Conservation (phyloP, 805 yeast species). For the Nakazawaea wickerhamii region DNA sequence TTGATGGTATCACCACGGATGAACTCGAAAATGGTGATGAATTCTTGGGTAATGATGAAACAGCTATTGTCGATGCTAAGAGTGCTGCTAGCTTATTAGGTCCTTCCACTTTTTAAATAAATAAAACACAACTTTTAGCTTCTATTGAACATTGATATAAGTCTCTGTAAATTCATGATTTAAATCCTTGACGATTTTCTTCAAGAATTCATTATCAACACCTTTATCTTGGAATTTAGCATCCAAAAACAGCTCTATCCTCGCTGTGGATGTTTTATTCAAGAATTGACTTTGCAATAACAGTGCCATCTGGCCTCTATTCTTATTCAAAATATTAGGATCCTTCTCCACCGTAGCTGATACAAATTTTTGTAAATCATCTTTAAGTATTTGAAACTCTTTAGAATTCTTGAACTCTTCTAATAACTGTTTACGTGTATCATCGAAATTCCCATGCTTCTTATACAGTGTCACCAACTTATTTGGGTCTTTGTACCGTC, state of each 20-base stretch:
- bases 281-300: slow-evolving; percentile 41
- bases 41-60: neutral
- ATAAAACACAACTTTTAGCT: neutral
- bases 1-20: neutral
- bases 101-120: slow-evolving; percentile 56
- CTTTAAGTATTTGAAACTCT: slow-evolving; percentile 34
- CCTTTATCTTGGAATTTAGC: slow-evolving; percentile 2
- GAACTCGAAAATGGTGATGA: slow-evolving; percentile 19
- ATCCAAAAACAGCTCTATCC: slow-evolving; percentile 10
- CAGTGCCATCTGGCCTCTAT: slow-evolving; percentile 40
- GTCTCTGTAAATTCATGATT: slow-evolving; percentile 5
- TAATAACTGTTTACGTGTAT: slow-evolving; percentile 29
- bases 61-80: slow-evolving; percentile 60
- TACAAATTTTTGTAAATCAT: slow-evolving; percentile 35
- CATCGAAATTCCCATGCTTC: slow-evolving; percentile 38
- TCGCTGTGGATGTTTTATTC: slow-evolving; percentile 9
- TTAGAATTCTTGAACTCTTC: slow-evolving; percentile 36
- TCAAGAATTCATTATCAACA: slow-evolving; percentile 5
- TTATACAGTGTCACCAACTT: slow-evolving; percentile 34
- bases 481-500: slow-evolving; percentile 26
- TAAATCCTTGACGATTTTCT: slow-evolving; percentile 8
- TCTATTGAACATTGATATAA: neutral
- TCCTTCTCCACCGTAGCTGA: slow-evolving; percentile 35
- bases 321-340: slow-evolving; percentile 34
- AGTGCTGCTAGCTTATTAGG: slow-evolving; percentile 82